These are phyloP conservation scores for Coemansia erecta DNA, from an alignment of 192 early-diverging fungal genomes.

Conservation along the genomic window DNA sequence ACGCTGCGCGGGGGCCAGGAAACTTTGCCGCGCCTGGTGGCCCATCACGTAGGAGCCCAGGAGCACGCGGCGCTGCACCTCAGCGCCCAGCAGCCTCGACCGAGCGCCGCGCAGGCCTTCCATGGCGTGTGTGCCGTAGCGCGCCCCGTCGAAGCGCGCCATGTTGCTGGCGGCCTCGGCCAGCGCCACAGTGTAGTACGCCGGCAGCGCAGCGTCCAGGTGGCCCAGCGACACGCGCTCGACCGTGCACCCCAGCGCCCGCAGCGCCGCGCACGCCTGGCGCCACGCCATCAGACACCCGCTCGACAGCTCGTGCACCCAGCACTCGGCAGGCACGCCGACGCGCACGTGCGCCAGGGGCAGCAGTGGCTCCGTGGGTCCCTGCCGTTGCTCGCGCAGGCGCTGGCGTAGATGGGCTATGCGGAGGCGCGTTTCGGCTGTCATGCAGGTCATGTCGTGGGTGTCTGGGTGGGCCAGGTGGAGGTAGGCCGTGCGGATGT, in stretches of 20 bases:
- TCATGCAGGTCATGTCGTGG: constrained; percentile 59
- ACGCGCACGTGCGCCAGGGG: constrained; percentile 56
- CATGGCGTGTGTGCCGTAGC: constrained; percentile 63
- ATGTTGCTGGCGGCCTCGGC: constrained; percentile 93
- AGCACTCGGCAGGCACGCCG: constrained; percentile 72
- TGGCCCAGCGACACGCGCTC: constrained; percentile 69
- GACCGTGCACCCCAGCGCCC: constrained; percentile 63
- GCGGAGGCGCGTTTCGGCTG: constrained; percentile 31
- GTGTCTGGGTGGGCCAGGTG: constrained; percentile 21
- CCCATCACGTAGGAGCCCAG: constrained; percentile 85
- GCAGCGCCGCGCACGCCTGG: constrained; percentile 56
- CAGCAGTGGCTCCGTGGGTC: neutral
- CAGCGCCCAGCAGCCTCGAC: constrained; percentile 70
- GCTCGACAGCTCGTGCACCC: constrained; percentile 66
- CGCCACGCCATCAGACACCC: constrained; percentile 61
- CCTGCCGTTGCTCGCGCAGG: constrained; percentile 14
- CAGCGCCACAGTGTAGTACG: constrained; percentile 84
- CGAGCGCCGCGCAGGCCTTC: constrained; percentile 62
- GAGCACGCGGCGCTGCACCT: constrained; percentile 80
- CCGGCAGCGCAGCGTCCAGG: constrained; percentile 68
- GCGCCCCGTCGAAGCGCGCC: constrained; percentile 81
- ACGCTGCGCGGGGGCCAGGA: constrained; percentile 72
- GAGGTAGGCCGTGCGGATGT: constrained; percentile 29
- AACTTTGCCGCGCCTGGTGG: constrained; percentile 67
- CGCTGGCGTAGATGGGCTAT: constrained; percentile 11